These are phyloP conservation scores for Firmiana major DNA, from an alignment of 345 rosid genomes.

Conservation along the genomic window DNA sequence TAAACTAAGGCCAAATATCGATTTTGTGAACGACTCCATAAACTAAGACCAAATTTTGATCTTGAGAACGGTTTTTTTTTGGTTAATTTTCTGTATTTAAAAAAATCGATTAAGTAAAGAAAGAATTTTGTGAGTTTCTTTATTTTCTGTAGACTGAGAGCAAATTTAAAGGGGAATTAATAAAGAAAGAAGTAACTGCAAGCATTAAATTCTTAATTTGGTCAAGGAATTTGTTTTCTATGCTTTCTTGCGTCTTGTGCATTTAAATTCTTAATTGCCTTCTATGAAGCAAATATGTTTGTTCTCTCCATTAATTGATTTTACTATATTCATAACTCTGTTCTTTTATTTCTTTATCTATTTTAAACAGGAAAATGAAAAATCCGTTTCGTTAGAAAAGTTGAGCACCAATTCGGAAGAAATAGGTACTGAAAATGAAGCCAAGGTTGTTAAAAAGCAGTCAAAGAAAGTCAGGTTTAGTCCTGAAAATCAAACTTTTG, in stretches of 20 bases:
- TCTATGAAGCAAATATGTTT: not conserved
- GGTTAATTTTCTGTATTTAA: not conserved
- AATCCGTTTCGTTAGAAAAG: not conserved
- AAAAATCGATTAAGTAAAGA: not conserved
- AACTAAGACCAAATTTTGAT: not conserved
- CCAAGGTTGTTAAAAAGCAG: slow-evolving; percentile 7
- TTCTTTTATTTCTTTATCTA: not conserved
- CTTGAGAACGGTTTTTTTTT: not conserved
- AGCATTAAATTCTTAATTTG: not conserved
- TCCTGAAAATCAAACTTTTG: slow-evolving; percentile 40
- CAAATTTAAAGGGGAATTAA: not conserved
- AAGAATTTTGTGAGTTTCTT: not conserved
- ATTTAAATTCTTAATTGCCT: not conserved
- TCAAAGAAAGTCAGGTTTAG: slow-evolving; percentile 63
- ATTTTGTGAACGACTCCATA: too few relatives aligned
- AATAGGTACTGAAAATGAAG: slow-evolving; percentile 4
- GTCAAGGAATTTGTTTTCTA: not conserved
- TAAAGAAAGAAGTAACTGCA: not conserved
- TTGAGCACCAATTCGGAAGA: not conserved
- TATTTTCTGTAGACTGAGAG: not conserved
- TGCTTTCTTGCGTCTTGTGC: not conserved
- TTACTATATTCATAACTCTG: not conserved
- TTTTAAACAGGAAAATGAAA: slow-evolving; percentile 25
- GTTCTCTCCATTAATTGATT: not conserved
- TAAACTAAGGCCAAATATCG: not conserved